Conservation (phyloP, 2,329 filamentous ascomycete genomes). For the Hymenoscyphus infarciens region DNA sequence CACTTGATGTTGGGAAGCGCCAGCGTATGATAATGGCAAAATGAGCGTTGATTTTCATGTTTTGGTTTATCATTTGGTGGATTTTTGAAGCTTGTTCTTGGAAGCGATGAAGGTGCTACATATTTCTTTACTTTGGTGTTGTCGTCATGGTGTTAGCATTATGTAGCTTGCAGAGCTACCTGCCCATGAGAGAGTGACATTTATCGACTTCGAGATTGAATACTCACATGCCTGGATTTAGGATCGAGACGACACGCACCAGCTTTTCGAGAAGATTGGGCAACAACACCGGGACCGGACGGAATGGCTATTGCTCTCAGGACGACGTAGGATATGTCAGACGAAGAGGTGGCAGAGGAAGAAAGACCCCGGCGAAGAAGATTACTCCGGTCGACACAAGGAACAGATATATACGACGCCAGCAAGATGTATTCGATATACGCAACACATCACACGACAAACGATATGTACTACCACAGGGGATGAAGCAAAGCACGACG, state of each 20-base stretch:
- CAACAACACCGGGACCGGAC: background rate
- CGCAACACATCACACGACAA: background rate
- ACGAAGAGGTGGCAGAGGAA: background rate
- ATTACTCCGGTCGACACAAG: background rate
- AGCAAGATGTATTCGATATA: slow-evolving; percentile 1
- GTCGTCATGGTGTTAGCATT: background rate
- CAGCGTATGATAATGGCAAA: background rate
- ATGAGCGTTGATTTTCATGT: slow-evolving; percentile 1
- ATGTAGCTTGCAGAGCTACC: background rate
- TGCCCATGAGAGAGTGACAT: background rate
- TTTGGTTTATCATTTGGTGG: slow-evolving; percentile 3
- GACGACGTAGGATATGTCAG: background rate
- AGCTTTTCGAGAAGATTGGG: background rate
- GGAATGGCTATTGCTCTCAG: background rate
- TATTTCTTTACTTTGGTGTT: background rate
- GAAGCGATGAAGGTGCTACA: slow-evolving; percentile 5
- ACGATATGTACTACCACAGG: background rate
- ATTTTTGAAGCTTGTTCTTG: slow-evolving; percentile 1
- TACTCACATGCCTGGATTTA: slow-evolving; percentile 3
- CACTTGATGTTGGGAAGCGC: background rate
- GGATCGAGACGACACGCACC: background rate
- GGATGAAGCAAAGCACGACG: background rate
- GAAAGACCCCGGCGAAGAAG: background rate
- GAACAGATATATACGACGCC: background rate
- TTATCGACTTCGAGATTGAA: background rate